These are phyloP conservation scores for Aspergillus sp. DNA, from an alignment of 2,329 filamentous ascomycete species.

Conservation along the genomic window DNA sequence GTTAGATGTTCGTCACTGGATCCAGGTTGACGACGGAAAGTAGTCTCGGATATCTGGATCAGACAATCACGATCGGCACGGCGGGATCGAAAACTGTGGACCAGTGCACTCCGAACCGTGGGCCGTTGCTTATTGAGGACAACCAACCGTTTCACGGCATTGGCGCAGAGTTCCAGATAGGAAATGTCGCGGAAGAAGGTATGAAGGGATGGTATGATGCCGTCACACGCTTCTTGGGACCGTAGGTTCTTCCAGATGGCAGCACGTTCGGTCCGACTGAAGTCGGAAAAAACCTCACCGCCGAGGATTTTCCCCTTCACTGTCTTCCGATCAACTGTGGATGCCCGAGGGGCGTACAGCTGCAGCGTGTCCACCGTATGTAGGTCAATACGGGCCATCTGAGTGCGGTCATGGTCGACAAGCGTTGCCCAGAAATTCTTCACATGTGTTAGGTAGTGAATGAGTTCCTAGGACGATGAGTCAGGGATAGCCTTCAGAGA, in stretches of 20 bases:
- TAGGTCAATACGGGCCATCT: conserved; percentile 21
- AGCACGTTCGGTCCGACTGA: conserved; percentile 5
- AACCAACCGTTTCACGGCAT: conserved; percentile 29
- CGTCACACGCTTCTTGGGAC: background rate
- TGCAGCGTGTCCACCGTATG: conserved; percentile 21
- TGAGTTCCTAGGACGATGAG: conserved; percentile 16
- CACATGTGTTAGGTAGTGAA: conserved; percentile 20
- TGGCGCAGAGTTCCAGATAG: conserved; percentile 29
- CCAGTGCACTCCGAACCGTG: too few species aligned
- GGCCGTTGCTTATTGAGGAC: too few species aligned
- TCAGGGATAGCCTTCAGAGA: too few species aligned
- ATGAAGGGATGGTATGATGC: conserved; percentile 28
- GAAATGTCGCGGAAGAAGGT: conserved; percentile 41
- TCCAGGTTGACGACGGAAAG: conserved; percentile 18
- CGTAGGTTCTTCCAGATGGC: conserved; percentile 7
- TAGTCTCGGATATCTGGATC: conserved; percentile 27
- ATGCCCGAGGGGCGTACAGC: conserved; percentile 18
- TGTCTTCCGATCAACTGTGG: conserved; percentile 9
- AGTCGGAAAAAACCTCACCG: conserved; percentile 18
- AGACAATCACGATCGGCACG: background rate
- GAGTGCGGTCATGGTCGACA: conserved; percentile 12
- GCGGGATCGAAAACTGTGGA: too few species aligned
- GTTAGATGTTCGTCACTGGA: conserved; percentile 11
- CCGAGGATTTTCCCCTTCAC: conserved; percentile 16
- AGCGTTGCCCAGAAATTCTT: conserved; percentile 23